Percentiles rank a stretch among this genome's conserved stretches.
Evolutionary conservation across 1,139 yeast species (phyloP).

Genomic region (Pneumocystis oryctolagi): DNA sequence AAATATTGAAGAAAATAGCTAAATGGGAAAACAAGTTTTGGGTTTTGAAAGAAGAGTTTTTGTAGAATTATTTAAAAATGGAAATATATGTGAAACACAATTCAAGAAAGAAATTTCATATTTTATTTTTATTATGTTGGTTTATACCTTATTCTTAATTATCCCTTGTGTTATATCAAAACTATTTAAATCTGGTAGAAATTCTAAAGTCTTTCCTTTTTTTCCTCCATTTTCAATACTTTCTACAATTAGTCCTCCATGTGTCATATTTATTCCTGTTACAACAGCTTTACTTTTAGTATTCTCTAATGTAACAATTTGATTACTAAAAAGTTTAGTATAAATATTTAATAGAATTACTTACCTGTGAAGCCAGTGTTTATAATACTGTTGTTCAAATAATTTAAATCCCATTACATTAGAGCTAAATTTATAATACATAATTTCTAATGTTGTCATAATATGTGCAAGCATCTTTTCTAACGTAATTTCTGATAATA

Average conservation of each 20-base stretch:
- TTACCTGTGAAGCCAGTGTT: conserved; percentile 66
- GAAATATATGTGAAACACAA: background rate
- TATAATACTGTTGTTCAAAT: conserved; percentile 59
- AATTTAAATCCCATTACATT: conserved; percentile 46
- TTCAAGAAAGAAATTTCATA: background rate
- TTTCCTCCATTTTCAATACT: conserved; percentile 30
- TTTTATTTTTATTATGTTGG: background rate
- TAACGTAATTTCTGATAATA: conserved; percentile 33
- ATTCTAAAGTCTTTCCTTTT: conserved; percentile 41
- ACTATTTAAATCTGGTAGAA: conserved; percentile 96
- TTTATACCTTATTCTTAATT: conserved; percentile 45
- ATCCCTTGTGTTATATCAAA: conserved; percentile 89
- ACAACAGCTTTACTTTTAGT: conserved; percentile 46
- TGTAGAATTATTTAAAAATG: background rate
- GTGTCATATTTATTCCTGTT: conserved; percentile 67
- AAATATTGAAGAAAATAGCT: conserved; percentile 55
- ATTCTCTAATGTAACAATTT: conserved; percentile 33
- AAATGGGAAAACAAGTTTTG: conserved; percentile 42
- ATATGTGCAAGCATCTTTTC: conserved; percentile 61
- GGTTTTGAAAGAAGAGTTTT: conserved; percentile 41
- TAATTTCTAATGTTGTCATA: conserved; percentile 47
- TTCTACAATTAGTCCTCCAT: conserved; percentile 72
- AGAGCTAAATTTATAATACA: conserved; percentile 41
- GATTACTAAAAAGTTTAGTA: conserved; percentile 20
- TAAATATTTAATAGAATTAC: conserved; percentile 27